Evolutionary conservation across 1,284 basidiomycete genomes (phyloP), one percentile per base, ranked within the genome.

Genomic region (Ustilago loliicola): DNA sequence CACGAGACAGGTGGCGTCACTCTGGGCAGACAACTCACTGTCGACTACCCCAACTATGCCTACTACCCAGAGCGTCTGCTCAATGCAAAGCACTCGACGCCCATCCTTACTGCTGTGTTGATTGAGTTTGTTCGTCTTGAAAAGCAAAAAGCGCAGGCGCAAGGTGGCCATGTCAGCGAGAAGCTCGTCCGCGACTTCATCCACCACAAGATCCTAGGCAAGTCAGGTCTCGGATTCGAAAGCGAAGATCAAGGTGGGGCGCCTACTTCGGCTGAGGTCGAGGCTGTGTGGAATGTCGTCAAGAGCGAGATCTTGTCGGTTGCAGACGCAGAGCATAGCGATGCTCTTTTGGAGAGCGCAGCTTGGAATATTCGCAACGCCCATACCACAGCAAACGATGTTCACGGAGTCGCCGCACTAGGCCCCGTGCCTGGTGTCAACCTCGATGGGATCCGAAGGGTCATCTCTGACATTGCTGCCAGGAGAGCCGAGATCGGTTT

Each of bases 1-100:
- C 87, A 88, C 72, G 87, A 88, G 66, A 88, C 87, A 9, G 87
- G 87, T 19, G 87, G 87, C 0, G 62, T 88, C 3, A 74, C 86
- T 2, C 62, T 88, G 1, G 87, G 86, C 1, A 59, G 86, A 40
- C 87, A 88, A 60, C 70, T 88, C 8, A 78, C 63, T 4, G 50
- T 61, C 3, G 73, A 77, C 15, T 79, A 74, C 13, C 87, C 87
- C 57, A 87, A 83, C 66, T 83, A 83, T 51, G 77, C 73, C 17
- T 87, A 85, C 78, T 88, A 86, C 50, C 87, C 87, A 9, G 83
- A 86, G 34, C 79, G 80, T 2, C 62, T 88, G 25, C 50, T 77
- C 42, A 82, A 85, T 52, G 87, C 83, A 1, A 87, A 83, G 23
- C 82, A 84, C 48, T 86, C 86, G 38, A 81, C 86, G 15, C 75